Conservation (phyloP, 2,329 filamentous ascomycete species). For the Alternaria gansuensis region DNA sequence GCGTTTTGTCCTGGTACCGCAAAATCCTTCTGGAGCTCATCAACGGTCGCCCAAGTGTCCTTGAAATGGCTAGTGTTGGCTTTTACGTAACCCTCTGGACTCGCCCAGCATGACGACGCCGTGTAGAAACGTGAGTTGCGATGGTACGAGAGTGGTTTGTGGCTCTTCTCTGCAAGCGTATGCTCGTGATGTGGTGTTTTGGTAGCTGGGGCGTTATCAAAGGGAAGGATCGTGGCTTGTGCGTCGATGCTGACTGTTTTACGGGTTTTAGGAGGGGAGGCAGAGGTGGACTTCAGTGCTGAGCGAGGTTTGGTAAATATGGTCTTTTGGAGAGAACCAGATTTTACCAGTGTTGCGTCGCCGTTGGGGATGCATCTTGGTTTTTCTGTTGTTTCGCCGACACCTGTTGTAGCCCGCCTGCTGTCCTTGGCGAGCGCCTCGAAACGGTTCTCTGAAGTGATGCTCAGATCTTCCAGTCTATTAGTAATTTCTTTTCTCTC, state of each 20-base stretch:
- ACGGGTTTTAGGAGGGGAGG: neutral
- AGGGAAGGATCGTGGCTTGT: constrained; percentile 4
- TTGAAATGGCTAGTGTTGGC: constrained; percentile 21
- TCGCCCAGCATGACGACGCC: constrained; percentile 17
- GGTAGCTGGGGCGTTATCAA: neutral
- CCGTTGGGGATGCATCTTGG: neutral
- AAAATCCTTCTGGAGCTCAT: neutral
- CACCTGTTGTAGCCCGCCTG: neutral
- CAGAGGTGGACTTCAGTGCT: neutral
- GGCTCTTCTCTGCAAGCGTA: constrained; percentile 4
- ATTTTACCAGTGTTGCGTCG: neutral
- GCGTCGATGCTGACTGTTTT: constrained; percentile 6
- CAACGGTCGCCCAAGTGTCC: constrained; percentile 1
- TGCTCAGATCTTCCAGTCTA: neutral
- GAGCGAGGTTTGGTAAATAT: neutral
- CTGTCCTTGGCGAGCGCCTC: neutral
- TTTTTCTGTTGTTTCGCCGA: neutral
- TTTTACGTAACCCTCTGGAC: constrained; percentile 24
- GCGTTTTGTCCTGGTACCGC: neutral
- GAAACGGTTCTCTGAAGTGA: neutral
- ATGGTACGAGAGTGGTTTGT: neutral
- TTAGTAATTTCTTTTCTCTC: neutral
- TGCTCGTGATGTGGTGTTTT: constrained; percentile 19
- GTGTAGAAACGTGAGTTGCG: constrained; percentile 9
- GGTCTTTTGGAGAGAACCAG: neutral